These are phyloP conservation scores for Sorghum bicolor DNA, from an alignment of 176 grass and related monocot species.

Conservation along the genomic window Sorghum_bicolor_NCBIv3 NC_012873.2:52365001-52365500, in stretches of 20 bases:
- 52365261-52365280: neutral
- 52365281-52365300: neutral
- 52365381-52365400: neutral
- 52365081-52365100: neutral
- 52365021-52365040: too few relatives aligned
- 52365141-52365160: neutral
- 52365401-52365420: neutral
- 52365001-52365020: neutral
- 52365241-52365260: neutral
- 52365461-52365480: neutral
- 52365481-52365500: neutral
- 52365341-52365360: neutral
- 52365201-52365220: neutral
- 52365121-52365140: neutral
- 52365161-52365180: neutral
- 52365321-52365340: neutral
- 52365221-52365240: neutral
- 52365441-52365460: neutral
- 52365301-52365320: neutral
- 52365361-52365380: neutral
- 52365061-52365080: neutral
- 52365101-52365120: neutral
- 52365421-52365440: neutral
- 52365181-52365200: neutral
- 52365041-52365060: neutral